Evolutionary conservation across 306 rosid species (phyloP), one percentile per base, ranked within the genome.

Genomic region (Gastrolobium bilobum): DNA sequence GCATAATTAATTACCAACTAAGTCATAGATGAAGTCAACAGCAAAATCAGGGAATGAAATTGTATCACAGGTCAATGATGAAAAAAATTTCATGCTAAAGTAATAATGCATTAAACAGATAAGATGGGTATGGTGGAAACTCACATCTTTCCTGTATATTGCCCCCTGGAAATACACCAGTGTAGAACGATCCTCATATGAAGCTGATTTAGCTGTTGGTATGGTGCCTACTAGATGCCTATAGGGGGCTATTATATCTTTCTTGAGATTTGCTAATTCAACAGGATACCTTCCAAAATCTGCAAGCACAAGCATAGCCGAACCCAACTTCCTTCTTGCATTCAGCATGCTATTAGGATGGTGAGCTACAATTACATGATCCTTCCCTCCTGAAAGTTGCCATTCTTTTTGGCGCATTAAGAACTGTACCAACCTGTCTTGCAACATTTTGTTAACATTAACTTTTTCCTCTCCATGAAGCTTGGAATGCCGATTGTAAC

Each of bases 241-340:
- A 77, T 93, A 95, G 31, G 99, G 99, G 42, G 99, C 99, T 40
- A 95, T 88, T 68, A 95, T 80, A 82, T 95, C 98, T 85, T 93
- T 95, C 35, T 88, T 85, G 76, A 95, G 50, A 78, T 93, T 95
- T 46, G 99, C 99, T 84, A 90, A 66, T 73, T 86, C 91, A 73
- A 33, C 82, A 1, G 97, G 93, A 78, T 95, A 95, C 87, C 99
- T 91, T 84, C 99, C 98, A 58, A 95, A 95, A 90, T 95, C 98
- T 20, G 99, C 98, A 44, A 95, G 98, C 70, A 93, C 90, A 73
- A 95, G 93, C 82, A 91, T 91, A 72, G 98, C 93, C 52, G 99
- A 90, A 29, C 94, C 96, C 82, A 95, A 76, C 39, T 83, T 86
- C 70, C 26, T 90, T 73, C 99, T 90, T 47, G 96, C 94, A 73